These are phyloP conservation scores for Delonix regia DNA, from an alignment of 306 rosid genomes.

Conservation along the genomic window DNA sequence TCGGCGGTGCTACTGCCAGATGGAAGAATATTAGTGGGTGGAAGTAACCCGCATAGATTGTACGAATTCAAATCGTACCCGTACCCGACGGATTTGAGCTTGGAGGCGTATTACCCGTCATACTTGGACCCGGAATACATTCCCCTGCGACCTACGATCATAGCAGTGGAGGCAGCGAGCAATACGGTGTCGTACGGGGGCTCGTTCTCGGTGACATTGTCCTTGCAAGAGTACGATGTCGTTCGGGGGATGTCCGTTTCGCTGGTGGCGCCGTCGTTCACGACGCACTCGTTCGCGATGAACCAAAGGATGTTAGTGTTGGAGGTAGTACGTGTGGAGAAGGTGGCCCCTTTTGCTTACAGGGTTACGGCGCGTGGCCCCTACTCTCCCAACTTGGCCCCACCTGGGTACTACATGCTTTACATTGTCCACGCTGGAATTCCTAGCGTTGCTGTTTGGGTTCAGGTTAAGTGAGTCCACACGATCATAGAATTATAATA, in stretches of 20 bases:
- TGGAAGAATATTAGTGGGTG: slow-evolving; percentile 78
- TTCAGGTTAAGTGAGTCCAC: slow-evolving; percentile 48
- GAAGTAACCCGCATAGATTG: slow-evolving; percentile 69
- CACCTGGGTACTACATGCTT: slow-evolving; percentile 75
- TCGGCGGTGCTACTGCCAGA: slow-evolving; percentile 64
- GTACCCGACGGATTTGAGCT: slow-evolving; percentile 68
- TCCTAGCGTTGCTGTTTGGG: slow-evolving; percentile 69
- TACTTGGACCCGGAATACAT: slow-evolving; percentile 45
- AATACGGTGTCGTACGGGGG: slow-evolving; percentile 43
- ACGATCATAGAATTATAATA: neutral
- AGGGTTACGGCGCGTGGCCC: slow-evolving; percentile 60
- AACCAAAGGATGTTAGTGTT: slow-evolving; percentile 64
- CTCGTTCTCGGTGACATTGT: slow-evolving; percentile 49
- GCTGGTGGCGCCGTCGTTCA: slow-evolving; percentile 70
- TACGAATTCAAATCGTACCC: slow-evolving; percentile 56
- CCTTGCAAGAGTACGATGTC: slow-evolving; percentile 8
- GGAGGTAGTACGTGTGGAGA: slow-evolving; percentile 26
- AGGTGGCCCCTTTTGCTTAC: slow-evolving; percentile 34
- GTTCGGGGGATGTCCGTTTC: slow-evolving; percentile 28
- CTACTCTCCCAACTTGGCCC: slow-evolving; percentile 50
- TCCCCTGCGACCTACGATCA: slow-evolving; percentile 44
- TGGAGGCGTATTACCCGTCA: slow-evolving; percentile 63
- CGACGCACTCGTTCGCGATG: slow-evolving; percentile 74
- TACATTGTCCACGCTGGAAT: slow-evolving; percentile 65
- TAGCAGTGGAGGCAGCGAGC: slow-evolving; percentile 38